Base-by-base conservation (phyloP, 805 yeast species). In the Metschnikowia continentalis region DNA sequence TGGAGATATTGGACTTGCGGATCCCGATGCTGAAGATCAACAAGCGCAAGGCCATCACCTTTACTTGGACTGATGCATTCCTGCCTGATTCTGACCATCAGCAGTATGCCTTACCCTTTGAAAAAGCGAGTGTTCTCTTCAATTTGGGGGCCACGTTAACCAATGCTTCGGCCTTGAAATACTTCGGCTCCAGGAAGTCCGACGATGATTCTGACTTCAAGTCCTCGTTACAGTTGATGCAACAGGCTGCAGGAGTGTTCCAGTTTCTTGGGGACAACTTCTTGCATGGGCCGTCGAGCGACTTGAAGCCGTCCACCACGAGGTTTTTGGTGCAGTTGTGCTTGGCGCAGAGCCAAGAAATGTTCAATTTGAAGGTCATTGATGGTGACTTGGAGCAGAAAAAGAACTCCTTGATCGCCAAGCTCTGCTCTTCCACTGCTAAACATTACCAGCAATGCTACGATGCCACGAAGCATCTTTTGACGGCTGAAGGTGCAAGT, bases 341-440 rank as follows among this genome's bases (percentile, higher is more conserved):
- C 81, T 71, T 90, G 49, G 94, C 95, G 0, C 96, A 92, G 65
- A 89, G 94, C 2, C 97, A 91, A 63, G 97, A 94, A 57, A 78
- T 86, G 6, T 91, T 92, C 64, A 69, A 86, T 2, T 64, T 84
- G 60, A 85, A 82, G 56, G 80, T 82, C 7, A 63, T 89, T 35
- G 75, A 71, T 50, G 76, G 74, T 7, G 81, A 77, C 49, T 64
- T 78, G 6, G 79, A 77, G 41, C 77, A 71, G 52, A 62, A 61
- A 58, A 86, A 87, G 61, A 81, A 84, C 39, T 80, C 92, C 0
- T 72, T 92, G 63, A 77, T 87, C n/a, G 74, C 96, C 17, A 89
- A 82, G 66, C 75, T 92, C 48, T 82, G 94, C n/a, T 69, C 78
- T 47, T 75, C 90, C 1, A 75, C 91, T 0, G 67, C 84, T 3